Conservation (phyloP, 768 basidiomycete genomes). For the Leccinum imitatum region DNA sequence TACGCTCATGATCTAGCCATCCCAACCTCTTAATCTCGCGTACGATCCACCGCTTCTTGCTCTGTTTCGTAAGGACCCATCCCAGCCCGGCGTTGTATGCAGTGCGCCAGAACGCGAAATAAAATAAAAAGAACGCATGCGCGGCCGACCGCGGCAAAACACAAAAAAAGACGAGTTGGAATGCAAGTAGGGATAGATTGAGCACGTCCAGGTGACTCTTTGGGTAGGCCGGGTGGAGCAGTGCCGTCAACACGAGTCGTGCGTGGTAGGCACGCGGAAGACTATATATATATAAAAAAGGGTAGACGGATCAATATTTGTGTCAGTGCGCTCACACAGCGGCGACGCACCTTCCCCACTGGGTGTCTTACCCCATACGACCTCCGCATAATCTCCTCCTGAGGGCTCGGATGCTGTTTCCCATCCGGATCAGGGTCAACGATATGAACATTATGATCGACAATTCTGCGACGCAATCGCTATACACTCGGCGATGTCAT, state of each 20-base stretch:
- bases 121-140: conserved; percentile 75
- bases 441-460: conserved; percentile 6
- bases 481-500: conserved; percentile 23
- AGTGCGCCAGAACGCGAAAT: conserved; percentile 91
- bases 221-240: conserved; percentile 79
- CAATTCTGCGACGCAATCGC: conserved; percentile 25
- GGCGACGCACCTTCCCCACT: conserved; percentile 62
- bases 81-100: conserved; percentile 94
- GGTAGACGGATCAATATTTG: not conserved
- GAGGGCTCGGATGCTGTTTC: conserved; percentile 6
- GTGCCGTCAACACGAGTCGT: conserved; percentile 77
- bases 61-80: conserved; percentile 92
- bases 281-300: conserved; percentile 44
- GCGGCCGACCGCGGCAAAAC: conserved; percentile 54
- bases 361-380: conserved; percentile 89
- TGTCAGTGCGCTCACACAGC: not conserved
- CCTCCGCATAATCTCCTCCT: conserved; percentile 40
- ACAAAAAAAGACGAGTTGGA: conserved; percentile 76
- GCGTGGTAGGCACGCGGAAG: conserved; percentile 85
- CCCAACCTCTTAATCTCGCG: conserved; percentile 71
- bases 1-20: conserved; percentile 80
- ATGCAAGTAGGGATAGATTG: conserved; percentile 74
- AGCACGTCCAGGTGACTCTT: conserved; percentile 89
- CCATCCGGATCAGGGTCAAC: conserved; percentile 10
- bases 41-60: conserved; percentile 94